phyloP scores from a whole-genome alignment of 139 green algal genomes.

The Chlorella vulgaris region DNA sequence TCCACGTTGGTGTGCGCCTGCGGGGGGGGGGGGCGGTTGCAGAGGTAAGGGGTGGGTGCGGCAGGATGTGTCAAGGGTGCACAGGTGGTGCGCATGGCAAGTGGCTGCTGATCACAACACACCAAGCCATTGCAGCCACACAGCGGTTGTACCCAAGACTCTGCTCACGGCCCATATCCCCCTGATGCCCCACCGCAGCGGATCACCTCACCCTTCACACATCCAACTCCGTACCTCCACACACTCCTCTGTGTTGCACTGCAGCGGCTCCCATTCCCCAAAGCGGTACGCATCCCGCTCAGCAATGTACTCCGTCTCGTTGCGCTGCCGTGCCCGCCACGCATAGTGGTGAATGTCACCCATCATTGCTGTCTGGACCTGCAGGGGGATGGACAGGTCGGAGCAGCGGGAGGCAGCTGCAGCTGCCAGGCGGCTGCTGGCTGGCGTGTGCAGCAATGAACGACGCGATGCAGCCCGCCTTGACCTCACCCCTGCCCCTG shows the following conservation, averaged over 20 bases:
- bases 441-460: too few species aligned
- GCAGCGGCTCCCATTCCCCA: constrained; percentile 66
- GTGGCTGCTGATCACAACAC: background rate
- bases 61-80: background rate
- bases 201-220: too few species aligned
- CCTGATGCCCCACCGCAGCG: too few species aligned
- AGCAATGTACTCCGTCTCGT: constrained; percentile 82
- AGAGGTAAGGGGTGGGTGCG: too few species aligned
- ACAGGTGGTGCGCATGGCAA: too few species aligned
- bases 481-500: too few species aligned
- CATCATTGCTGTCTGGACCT: constrained; percentile 76
- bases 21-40: background rate
- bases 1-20: constrained; percentile 84
- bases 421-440: too few species aligned
- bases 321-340: constrained; percentile 69
- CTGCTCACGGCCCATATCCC: too few species aligned
- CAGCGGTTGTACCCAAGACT: background rate
- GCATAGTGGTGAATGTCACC: constrained; percentile 91
- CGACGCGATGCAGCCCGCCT: too few species aligned
- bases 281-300: constrained; percentile 57
- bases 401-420: background rate
- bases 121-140: background rate
- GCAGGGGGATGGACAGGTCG: background rate
- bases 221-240: constrained; percentile 62
- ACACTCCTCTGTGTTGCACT: constrained; percentile 82